These are phyloP conservation scores for Podosphaera aphanis DNA, from an alignment of 2,329 filamentous ascomycete genomes.

Conservation along the genomic window DNA sequence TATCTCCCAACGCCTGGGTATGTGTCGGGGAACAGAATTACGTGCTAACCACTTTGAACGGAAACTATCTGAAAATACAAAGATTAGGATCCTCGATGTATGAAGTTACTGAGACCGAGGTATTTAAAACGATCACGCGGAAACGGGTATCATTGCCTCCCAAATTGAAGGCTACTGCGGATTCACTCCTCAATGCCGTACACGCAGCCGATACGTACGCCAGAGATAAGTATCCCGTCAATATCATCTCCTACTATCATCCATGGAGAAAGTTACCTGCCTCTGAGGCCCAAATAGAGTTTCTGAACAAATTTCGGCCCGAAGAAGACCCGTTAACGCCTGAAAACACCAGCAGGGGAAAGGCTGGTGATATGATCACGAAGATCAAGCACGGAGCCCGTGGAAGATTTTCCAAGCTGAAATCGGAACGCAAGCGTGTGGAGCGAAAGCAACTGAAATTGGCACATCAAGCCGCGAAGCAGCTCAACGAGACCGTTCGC, in stretches of 20 bases:
- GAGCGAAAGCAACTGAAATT: slow-evolving; percentile 18
- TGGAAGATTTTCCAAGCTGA: slow-evolving; percentile 32
- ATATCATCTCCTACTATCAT: slow-evolving; percentile 41
- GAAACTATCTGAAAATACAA: slow-evolving; percentile 33
- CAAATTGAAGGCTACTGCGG: slow-evolving; percentile 38
- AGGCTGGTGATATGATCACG: slow-evolving; percentile 75
- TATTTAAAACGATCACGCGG: slow-evolving; percentile 18
- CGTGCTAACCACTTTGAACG: slow-evolving; percentile 41
- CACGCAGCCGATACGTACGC: slow-evolving; percentile 71
- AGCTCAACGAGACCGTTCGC: slow-evolving; percentile 26
- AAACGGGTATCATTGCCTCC: slow-evolving; percentile 36
- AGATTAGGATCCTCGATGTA: slow-evolving; percentile 10
- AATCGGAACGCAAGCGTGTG: slow-evolving; percentile 27
- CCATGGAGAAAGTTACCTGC: slow-evolving; percentile 48
- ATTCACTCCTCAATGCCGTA: slow-evolving; percentile 51
- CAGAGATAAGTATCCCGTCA: slow-evolving; percentile 40
- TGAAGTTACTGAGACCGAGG: slow-evolving; percentile 5
- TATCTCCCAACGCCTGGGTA: slow-evolving; percentile 68
- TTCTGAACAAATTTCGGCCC: slow-evolving; percentile 41
- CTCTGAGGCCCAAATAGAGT: slow-evolving; percentile 38
- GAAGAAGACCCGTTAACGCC: slow-evolving; percentile 29
- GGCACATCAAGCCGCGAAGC: slow-evolving; percentile 20
- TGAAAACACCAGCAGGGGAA: slow-evolving; percentile 48
- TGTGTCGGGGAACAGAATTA: slow-evolving; percentile 47
- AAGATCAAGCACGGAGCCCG: slow-evolving; percentile 67